These are phyloP conservation scores for Calonectria hawksworthii DNA, from an alignment of 2,329 filamentous ascomycete genomes.

Conservation along the genomic window DNA sequence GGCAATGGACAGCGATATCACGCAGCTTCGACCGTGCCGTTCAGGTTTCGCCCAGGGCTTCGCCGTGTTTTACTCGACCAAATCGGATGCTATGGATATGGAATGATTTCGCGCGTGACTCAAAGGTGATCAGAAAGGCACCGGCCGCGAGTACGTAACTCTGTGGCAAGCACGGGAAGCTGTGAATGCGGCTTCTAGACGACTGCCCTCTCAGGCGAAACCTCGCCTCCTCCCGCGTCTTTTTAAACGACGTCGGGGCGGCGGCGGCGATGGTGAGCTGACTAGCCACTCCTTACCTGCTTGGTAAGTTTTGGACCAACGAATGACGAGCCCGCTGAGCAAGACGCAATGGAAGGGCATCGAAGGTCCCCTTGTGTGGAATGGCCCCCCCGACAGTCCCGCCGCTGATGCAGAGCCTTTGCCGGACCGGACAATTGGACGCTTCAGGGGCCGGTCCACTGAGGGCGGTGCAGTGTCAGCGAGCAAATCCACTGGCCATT, in stretches of 20 bases:
- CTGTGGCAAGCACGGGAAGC: constrained; percentile 4
- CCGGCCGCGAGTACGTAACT: constrained; percentile 14
- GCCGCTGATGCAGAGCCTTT: constrained; percentile 32
- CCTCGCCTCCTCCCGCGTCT: constrained; percentile 40
- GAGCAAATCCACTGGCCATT: constrained; percentile 20
- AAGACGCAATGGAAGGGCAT: constrained; percentile 44
- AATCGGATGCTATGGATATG: constrained; percentile 25
- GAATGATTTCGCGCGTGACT: constrained; percentile 20
- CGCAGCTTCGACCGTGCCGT: constrained; percentile 13
- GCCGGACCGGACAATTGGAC: constrained; percentile 20
- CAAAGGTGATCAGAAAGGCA: constrained; percentile 6
- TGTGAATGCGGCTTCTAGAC: constrained; percentile 18
- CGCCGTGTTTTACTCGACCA: constrained; percentile 19
- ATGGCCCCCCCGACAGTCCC: constrained; percentile 27
- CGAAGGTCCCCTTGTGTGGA: constrained; percentile 35
- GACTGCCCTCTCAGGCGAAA: constrained; percentile 17
- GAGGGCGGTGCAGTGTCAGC: constrained; percentile 34
- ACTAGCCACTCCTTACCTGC: constrained; percentile 40
- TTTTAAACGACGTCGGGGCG: constrained; percentile 38
- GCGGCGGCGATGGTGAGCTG: constrained; percentile 46
- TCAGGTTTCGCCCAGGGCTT: constrained; percentile 3
- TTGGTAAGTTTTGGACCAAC: constrained; percentile 39
- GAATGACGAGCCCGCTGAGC: constrained; percentile 37
- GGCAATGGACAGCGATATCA: constrained; percentile 8
- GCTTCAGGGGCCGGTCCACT: constrained; percentile 32